Percentiles rank a stretch among this genome's conserved stretches.
These are phyloP conservation scores for barley (Hordeum vulgare) DNA, from an alignment of 176 grass and related monocot genomes.

Conservation along the genomic window MorexV3_pseudomolecules_assembly NC_058521.1:12637032-12637531, in stretches of 20 bases:
- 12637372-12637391: too few species aligned
- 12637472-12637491: neutral
- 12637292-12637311: neutral
- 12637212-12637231: neutral
- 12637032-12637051: neutral
- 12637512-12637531: neutral
- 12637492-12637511: neutral
- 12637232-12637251: neutral
- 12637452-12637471: too few species aligned
- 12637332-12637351: neutral
- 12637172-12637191: slow-evolving; percentile 5
- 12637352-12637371: too few species aligned
- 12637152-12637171: neutral
- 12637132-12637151: slow-evolving; percentile 7
- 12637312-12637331: neutral
- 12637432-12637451: too few species aligned
- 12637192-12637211: neutral
- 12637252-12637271: neutral
- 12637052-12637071: neutral
- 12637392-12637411: neutral
- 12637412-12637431: neutral
- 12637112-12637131: slow-evolving; percentile 13
- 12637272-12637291: too few species aligned
- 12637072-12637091: neutral
- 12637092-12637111: neutral